Percentiles rank a stretch among this genome's conserved stretches.
These are phyloP conservation scores for Leccinum broughii DNA, from an alignment of 768 basidiomycete species.

Conservation along the genomic window DNA sequence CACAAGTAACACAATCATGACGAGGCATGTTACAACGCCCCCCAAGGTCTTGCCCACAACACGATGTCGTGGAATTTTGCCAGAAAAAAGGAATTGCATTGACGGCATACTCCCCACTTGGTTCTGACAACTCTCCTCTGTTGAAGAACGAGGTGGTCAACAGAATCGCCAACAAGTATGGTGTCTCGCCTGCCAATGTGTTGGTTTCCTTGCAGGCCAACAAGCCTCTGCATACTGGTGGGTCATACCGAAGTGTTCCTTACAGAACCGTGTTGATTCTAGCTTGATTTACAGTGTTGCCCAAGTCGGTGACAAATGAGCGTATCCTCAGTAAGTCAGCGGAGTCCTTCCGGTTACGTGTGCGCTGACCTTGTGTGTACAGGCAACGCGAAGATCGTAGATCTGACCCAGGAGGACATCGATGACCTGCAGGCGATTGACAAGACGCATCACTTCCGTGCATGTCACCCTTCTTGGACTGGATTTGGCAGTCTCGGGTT, in stretches of 20 bases:
- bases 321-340: slow-evolving; percentile 54
- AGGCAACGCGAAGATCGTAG: slow-evolving; percentile 62
- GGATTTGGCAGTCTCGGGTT: slow-evolving; percentile 64
- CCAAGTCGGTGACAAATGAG: slow-evolving; percentile 73
- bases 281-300: slow-evolving; percentile 46
- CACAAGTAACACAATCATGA: not conserved
- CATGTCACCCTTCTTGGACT: slow-evolving; percentile 64
- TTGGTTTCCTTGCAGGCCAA: slow-evolving; percentile 76
- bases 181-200: slow-evolving; percentile 60
- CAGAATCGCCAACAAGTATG: slow-evolving; percentile 62
- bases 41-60: slow-evolving; percentile 60
- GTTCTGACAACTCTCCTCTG: slow-evolving; percentile 62
- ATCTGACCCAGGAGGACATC: slow-evolving; percentile 63
- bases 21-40: not conserved
- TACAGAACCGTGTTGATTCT: slow-evolving; percentile 15
- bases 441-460: slow-evolving; percentile 63
- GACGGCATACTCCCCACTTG: slow-evolving; percentile 81
- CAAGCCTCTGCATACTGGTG: slow-evolving; percentile 54
- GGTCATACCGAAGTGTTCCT: not conserved
- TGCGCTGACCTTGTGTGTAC: slow-evolving; percentile 2
- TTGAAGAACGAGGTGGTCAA: slow-evolving; percentile 52
- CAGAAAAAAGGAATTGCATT: slow-evolving; percentile 61
- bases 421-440: slow-evolving; percentile 56
- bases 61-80: slow-evolving; percentile 65
- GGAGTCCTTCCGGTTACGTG: not conserved